These are phyloP conservation scores for Polyplosphaeria fusca DNA, from an alignment of 495 filamentous ascomycete species.

Conservation along the genomic window DNA sequence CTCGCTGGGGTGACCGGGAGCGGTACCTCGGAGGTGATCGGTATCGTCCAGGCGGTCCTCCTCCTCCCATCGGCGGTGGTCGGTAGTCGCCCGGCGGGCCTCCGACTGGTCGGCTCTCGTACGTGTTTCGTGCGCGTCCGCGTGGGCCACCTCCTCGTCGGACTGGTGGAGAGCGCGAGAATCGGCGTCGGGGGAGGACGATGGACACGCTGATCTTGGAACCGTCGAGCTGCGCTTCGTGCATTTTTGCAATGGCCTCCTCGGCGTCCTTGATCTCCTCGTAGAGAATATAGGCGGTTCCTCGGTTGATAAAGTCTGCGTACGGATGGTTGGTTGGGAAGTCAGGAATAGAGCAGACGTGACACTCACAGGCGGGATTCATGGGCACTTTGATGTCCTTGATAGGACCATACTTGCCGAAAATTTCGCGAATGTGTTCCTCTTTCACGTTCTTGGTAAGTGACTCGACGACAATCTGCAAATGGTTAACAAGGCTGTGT, in stretches of 20 bases:
- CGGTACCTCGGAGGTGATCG: slow-evolving; percentile 36
- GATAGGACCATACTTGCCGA: slow-evolving; percentile 83
- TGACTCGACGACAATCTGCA: slow-evolving; percentile 90
- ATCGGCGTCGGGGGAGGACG: slow-evolving; percentile 73
- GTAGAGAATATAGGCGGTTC: slow-evolving; percentile 92
- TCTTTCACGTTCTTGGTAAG: slow-evolving; percentile 94
- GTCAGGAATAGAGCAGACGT: too few species aligned
- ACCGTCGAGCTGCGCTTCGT: slow-evolving; percentile 94
- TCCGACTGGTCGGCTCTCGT: slow-evolving; percentile 25
- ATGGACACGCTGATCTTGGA: slow-evolving; percentile 86
- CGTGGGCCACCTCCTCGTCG: slow-evolving; percentile 2
- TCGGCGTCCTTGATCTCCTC: slow-evolving; percentile 74
- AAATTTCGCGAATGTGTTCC: slow-evolving; percentile 85
- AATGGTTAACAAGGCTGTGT: slow-evolving; percentile 9
- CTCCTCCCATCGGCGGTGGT: slow-evolving; percentile 37
- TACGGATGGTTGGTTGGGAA: too few species aligned
- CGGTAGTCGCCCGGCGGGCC: slow-evolving; percentile 39
- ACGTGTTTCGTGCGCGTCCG: not conserved
- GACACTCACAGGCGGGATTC: slow-evolving; percentile 69
- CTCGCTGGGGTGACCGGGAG: slow-evolving; percentile 41
- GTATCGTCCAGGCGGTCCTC: slow-evolving; percentile 38
- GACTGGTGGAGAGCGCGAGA: slow-evolving; percentile 42
- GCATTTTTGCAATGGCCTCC: slow-evolving; percentile 91
- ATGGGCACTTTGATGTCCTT: slow-evolving; percentile 83
- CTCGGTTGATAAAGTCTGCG: slow-evolving; percentile 82